These are phyloP conservation scores for Cyclotella kingstonii DNA, from an alignment of 108 stramenopile species.

Conservation along the genomic window DNA sequence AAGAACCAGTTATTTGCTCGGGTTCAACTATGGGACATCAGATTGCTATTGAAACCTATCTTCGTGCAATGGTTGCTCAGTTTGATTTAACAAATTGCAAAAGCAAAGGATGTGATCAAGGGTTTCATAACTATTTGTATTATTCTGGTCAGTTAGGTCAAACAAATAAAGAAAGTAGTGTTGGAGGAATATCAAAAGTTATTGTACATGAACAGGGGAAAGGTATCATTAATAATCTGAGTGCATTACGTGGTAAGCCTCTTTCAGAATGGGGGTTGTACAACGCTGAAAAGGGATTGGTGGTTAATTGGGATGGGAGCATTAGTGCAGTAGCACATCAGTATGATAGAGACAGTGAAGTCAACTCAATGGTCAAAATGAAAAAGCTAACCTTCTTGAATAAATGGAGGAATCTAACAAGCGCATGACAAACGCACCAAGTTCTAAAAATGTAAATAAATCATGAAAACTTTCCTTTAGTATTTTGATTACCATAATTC, in stretches of 20 bases:
- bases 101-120: conserved; percentile 83
- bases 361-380: conserved; percentile 42
- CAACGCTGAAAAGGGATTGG: conserved; percentile 47
- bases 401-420: conserved; percentile 21
- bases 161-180: conserved; percentile 7
- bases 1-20: conserved; percentile 76
- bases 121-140: conserved; percentile 83
- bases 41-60: conserved; percentile 75
- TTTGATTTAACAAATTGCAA: conserved; percentile 66
- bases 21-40: conserved; percentile 85
- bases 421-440: too few species aligned
- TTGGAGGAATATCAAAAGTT: conserved; percentile 52
- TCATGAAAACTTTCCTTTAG: too few species aligned
- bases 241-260: conserved; percentile 61
- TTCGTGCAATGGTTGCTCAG: conserved; percentile 79
- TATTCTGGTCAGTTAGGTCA: conserved; percentile 57
- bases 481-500: not conserved
- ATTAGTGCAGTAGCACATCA: conserved; percentile 81
- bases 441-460: too few species aligned
- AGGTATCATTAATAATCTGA: conserved; percentile 82
- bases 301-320: conserved; percentile 78
- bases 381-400: conserved; percentile 21
- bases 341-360: conserved; percentile 78
- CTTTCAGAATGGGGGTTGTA: conserved; percentile 73
- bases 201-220: conserved; percentile 79